phyloP scores from a whole-genome alignment of 306 rosid genomes.

The Acacia crassicarpa region DNA sequence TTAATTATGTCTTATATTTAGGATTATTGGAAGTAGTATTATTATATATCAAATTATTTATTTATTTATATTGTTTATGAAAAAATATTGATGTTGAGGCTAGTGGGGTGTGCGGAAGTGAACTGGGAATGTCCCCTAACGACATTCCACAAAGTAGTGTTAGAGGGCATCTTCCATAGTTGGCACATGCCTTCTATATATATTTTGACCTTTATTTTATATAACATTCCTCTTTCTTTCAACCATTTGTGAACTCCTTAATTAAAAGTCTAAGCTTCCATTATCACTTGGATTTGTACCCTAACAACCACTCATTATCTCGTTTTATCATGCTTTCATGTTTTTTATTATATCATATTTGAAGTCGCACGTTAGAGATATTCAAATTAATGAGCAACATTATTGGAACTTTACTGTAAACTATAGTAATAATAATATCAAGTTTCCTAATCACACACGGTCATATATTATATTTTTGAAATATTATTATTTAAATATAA shows the following conservation, averaged over 20 bases:
- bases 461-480: too few relatives aligned
- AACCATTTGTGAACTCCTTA: background rate
- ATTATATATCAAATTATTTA: background rate
- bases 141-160: constrained; percentile 13
- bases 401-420: background rate
- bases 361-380: background rate
- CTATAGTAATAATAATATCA: too few relatives aligned
- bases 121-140: constrained; percentile 56
- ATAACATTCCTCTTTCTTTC: background rate
- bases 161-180: constrained; percentile 26
- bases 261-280: background rate
- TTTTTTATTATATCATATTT: background rate
- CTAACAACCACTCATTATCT: background rate
- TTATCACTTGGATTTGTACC: background rate
- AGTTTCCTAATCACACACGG: too few relatives aligned
- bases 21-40: too few relatives aligned
- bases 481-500: too few relatives aligned
- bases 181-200: constrained; percentile 38
- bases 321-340: background rate
- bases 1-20: too few relatives aligned
- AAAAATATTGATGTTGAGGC: background rate
- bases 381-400: background rate
- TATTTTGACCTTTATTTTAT: constrained; percentile 33
- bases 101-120: constrained; percentile 19
- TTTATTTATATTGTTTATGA: background rate